phyloP scores from a whole-genome alignment of 257 asterid genomes.

The Solanum pennellii region DNA sequence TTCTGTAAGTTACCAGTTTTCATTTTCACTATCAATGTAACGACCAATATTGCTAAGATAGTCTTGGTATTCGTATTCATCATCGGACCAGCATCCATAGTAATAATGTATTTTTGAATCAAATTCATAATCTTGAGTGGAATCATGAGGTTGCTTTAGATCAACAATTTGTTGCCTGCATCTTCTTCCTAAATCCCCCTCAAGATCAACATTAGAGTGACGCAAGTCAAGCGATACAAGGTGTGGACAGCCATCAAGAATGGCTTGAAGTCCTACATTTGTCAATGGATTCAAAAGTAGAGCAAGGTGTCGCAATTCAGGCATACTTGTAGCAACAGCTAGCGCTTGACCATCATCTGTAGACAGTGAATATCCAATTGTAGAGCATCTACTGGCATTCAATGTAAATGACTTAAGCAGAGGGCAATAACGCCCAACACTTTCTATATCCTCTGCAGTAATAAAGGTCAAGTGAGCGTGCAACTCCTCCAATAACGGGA shows the following conservation, averaged over 20 bases:
- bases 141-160: not conserved
- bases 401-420: conserved; percentile 14
- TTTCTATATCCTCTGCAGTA: conserved; percentile 9
- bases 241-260: not conserved
- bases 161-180: not conserved
- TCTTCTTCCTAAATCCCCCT: not conserved
- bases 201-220: not conserved
- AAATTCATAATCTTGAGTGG: not conserved
- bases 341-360: not conserved
- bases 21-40: too few relatives aligned
- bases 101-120: too few relatives aligned
- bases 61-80: too few relatives aligned
- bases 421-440: conserved; percentile 25
- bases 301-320: not conserved
- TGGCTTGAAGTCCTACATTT: not conserved
- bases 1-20: too few relatives aligned
- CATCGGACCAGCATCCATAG: too few relatives aligned
- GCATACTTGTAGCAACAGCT: conserved; percentile 15
- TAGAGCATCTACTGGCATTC: not conserved
- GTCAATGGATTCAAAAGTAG: not conserved
- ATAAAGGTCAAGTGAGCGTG: conserved; percentile 11
- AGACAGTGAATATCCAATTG: not conserved
- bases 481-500: conserved; percentile 30
- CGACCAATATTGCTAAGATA: too few relatives aligned
- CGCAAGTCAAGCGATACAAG: not conserved